These are phyloP conservation scores for Paramecium sonneborni DNA, from an alignment of 73 alveolate genomes.

Conservation along the genomic window DNA sequence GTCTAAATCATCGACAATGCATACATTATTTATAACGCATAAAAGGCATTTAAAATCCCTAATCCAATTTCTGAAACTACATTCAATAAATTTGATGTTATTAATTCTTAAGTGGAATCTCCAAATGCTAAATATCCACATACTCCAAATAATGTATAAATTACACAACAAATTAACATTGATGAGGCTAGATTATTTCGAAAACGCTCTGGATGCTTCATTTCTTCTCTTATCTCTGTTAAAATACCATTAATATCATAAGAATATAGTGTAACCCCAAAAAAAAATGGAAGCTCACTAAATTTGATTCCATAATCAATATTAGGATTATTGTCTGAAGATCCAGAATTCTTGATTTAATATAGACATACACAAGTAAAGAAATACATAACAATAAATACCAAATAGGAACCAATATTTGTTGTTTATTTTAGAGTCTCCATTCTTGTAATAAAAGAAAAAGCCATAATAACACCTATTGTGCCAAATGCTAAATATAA, in stretches of 20 bases:
- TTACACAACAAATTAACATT: slow-evolving; percentile 24
- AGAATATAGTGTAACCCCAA: slow-evolving; percentile 43
- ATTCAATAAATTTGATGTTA: neutral
- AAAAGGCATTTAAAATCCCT: neutral
- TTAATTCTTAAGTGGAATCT: neutral
- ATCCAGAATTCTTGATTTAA: slow-evolving; percentile 18
- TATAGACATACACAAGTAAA: slow-evolving; percentile 7
- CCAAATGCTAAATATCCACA: slow-evolving; percentile 53
- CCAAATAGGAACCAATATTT: slow-evolving; percentile 42
- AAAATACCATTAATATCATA: slow-evolving; percentile 45
- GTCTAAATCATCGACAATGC: slow-evolving; percentile 22
- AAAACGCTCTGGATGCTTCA: slow-evolving; percentile 15
- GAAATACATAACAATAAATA: slow-evolving; percentile 47
- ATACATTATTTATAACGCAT: neutral
- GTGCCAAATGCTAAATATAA: neutral
- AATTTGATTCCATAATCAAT: slow-evolving; percentile 10
- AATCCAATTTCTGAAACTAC: neutral
- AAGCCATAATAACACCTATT: neutral
- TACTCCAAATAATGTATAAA: slow-evolving; percentile 26
- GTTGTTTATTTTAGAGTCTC: neutral
- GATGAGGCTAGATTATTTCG: slow-evolving; percentile 16
- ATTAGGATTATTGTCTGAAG: neutral
- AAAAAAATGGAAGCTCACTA: slow-evolving; percentile 18
- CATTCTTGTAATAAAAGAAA: slow-evolving; percentile 44
- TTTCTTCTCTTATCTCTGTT: slow-evolving; percentile 55